Evolutionary conservation across 2,329 filamentous ascomycete genomes (phyloP).

Genomic region (Aspergillus ustus): DNA sequence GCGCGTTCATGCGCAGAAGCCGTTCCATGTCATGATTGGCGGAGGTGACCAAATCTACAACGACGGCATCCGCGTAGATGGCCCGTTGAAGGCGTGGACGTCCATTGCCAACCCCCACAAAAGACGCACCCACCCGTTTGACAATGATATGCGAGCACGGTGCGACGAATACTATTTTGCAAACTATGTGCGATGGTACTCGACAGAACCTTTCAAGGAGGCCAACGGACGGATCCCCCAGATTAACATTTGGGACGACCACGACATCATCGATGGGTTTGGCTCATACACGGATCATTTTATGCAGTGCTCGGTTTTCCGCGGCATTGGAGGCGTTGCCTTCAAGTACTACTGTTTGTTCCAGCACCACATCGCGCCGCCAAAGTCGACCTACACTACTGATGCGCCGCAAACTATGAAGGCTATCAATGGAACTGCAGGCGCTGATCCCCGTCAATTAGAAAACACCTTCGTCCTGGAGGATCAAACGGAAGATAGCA

Average conservation of each 20-base stretch:
- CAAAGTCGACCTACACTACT: conserved; percentile 82
- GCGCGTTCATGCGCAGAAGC: conserved; percentile 61
- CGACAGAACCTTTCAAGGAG: conserved; percentile 64
- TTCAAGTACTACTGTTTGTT: conserved; percentile 69
- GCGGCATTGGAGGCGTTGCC: conserved; percentile 64
- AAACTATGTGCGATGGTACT: conserved; percentile 70
- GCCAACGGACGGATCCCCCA: conserved; percentile 67
- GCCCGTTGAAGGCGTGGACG: conserved; percentile 73
- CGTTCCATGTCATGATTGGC: conserved; percentile 76
- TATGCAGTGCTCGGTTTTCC: conserved; percentile 68
- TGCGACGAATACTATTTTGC: conserved; percentile 68
- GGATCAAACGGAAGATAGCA: conserved; percentile 63
- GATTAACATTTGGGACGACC: conserved; percentile 69
- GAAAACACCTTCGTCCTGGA: conserved; percentile 73
- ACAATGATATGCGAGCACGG: conserved; percentile 63
- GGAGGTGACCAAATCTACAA: conserved; percentile 87
- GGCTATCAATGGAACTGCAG: conserved; percentile 54
- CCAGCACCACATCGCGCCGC: conserved; percentile 80
- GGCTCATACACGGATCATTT: conserved; percentile 70
- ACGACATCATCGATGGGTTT: conserved; percentile 70
- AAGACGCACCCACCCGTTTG: conserved; percentile 64
- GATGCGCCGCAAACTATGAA: conserved; percentile 64
- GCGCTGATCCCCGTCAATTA: conserved; percentile 71
- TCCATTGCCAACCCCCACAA: conserved; percentile 64
- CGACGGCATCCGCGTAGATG: conserved; percentile 79